Conservation (phyloP, 306 rosid genomes). For the Prunus davidiana region DNA sequence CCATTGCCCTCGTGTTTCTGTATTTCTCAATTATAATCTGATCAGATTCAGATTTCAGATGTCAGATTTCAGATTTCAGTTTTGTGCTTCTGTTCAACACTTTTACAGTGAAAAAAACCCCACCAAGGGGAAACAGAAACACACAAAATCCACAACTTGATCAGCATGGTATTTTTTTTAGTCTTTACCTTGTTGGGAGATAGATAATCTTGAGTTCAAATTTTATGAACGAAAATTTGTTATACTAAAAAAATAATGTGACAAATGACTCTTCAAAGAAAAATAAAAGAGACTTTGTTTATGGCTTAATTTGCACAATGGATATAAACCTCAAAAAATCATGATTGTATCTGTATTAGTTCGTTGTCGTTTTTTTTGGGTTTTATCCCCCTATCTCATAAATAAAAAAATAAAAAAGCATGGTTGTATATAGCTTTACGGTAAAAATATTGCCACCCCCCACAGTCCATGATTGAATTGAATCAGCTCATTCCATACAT, state of each 20-base stretch:
- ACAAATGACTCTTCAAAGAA: no score
- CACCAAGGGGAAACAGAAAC: neutral
- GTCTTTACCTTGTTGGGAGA: no score
- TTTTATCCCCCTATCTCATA: no score
- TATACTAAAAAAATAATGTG: no score
- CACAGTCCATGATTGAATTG: neutral
- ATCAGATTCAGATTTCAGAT: neutral
- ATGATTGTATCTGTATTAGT: neutral
- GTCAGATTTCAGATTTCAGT: neutral
- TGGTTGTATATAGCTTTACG: neutral
- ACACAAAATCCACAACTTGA: neutral
- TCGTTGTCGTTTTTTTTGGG: no score
- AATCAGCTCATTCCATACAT: constrained; percentile 1
- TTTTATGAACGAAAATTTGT: no score
- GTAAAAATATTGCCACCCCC: no score
- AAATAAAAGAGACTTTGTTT: no score
- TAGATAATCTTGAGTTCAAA: no score
- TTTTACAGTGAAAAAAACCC: neutral
- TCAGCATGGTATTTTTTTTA: neutral
- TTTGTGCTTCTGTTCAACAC: neutral
- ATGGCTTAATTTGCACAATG: no score
- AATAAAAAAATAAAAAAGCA: neutral
- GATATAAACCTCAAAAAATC: no score
- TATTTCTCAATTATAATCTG: neutral
- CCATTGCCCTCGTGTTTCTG: neutral